Evolutionary conservation across 352 stramenopile genomes (phyloP).

Genomic region (Globisporangium cederbergense): DNA sequence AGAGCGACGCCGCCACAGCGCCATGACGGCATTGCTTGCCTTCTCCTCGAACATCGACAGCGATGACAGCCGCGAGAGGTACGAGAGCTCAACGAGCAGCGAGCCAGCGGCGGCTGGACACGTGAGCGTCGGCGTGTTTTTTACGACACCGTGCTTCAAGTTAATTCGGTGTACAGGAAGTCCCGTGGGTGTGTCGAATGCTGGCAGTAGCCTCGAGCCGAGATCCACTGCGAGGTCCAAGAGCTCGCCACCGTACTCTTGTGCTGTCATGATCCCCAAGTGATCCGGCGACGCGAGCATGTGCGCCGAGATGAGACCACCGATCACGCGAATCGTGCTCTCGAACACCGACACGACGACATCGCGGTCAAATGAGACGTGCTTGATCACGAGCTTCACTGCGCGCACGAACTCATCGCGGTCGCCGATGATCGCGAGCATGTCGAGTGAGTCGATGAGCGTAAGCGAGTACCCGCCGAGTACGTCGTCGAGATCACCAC

Average conservation of each 20-base stretch:
- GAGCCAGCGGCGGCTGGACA: constrained; percentile 95
- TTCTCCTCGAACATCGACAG: constrained; percentile 58
- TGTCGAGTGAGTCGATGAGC: constrained; percentile 89
- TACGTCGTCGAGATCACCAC: constrained; percentile 84
- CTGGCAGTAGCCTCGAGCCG: constrained; percentile 91
- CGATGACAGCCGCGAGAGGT: constrained; percentile 87
- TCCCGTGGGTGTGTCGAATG: constrained; percentile 95
- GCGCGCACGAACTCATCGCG: constrained; percentile 69
- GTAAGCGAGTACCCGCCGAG: constrained; percentile 81
- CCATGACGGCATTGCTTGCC: constrained; percentile 56
- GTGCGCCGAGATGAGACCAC: constrained; percentile 89
- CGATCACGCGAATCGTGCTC: constrained; percentile 90
- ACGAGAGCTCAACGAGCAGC: constrained; percentile 95
- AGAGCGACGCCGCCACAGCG: constrained; percentile 76
- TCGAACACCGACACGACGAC: constrained; percentile 93
- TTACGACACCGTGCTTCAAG: constrained; percentile 57
- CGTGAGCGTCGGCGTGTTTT: constrained; percentile 85
- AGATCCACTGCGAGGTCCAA: constrained; percentile 94
- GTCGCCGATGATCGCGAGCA: constrained; percentile 84
- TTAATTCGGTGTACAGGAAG: constrained; percentile 98
- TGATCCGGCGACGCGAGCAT: constrained; percentile 68
- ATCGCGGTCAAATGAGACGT: constrained; percentile 82
- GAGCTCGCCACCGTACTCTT: constrained; percentile 93
- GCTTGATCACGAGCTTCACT: constrained; percentile 54
- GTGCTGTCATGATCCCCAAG: constrained; percentile 42